phyloP scores from a whole-genome alignment of 2,329 filamentous ascomycete genomes.

The Stachybotrys elegans region DNA sequence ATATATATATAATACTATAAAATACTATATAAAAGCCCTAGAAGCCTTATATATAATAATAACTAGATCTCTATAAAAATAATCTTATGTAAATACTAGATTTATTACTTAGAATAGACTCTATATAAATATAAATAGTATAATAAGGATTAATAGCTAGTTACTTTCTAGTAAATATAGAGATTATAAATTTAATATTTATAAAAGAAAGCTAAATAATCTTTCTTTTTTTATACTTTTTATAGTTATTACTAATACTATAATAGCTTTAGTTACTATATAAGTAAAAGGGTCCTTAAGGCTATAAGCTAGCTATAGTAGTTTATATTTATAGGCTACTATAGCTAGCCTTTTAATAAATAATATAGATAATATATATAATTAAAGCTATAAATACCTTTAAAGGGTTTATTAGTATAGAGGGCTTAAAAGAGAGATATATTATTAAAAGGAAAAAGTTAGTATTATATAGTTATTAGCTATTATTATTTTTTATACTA shows the following conservation, averaged over 20 bases:
- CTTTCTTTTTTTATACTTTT: no score
- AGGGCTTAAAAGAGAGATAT: not conserved
- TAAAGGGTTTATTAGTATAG: not conserved
- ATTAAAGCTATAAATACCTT: not conserved
- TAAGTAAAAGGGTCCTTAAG: no score
- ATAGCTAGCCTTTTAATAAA: not conserved
- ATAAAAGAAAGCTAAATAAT: no score
- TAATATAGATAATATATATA: not conserved
- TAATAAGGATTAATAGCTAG: not conserved
- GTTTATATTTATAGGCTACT: not conserved
- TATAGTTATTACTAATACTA: not conserved
- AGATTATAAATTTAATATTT: not conserved
- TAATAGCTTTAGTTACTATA: not conserved
- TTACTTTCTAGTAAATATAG: not conserved
- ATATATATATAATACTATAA: not conserved
- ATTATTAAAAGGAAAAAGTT: not conserved
- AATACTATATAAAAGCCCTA: not conserved
- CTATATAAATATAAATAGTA: not conserved
- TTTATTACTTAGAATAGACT: not conserved
- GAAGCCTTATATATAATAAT: not conserved
- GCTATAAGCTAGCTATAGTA: not conserved
- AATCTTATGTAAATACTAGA: slow-evolving; percentile 1
- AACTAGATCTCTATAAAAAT: not conserved
- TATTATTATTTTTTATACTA: not conserved
- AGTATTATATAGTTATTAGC: not conserved